Evolutionary conservation across 176 grass and related monocot species (phyloP).

Genomic region (Oryza meridionalis): DNA sequence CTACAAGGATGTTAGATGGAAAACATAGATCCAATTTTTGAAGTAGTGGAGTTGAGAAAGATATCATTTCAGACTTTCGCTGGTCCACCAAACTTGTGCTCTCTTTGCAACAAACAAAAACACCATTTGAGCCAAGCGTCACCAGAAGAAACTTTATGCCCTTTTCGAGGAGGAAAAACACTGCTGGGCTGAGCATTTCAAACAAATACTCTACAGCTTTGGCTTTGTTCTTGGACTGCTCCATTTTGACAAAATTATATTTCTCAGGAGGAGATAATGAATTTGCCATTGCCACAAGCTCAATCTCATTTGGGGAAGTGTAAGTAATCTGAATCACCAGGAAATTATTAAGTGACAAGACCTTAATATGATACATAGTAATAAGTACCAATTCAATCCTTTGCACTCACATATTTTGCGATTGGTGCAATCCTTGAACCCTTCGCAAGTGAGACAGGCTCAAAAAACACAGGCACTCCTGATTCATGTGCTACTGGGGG

Average conservation of each 20-base stretch:
- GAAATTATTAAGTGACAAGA: slow-evolving; percentile 34
- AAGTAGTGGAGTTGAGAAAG: slow-evolving; percentile 44
- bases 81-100: slow-evolving; percentile 44
- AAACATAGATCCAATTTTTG: slow-evolving; percentile 48
- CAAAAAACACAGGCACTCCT: slow-evolving; percentile 84
- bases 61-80: slow-evolving; percentile 31
- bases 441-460: slow-evolving; percentile 86
- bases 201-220: slow-evolving; percentile 66
- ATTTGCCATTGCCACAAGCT: slow-evolving; percentile 93
- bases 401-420: slow-evolving; percentile 69
- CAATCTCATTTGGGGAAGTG: slow-evolving; percentile 86
- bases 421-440: slow-evolving; percentile 75
- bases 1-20: slow-evolving; percentile 32
- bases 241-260: slow-evolving; percentile 48
- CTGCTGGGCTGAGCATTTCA: slow-evolving; percentile 75
- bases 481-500: slow-evolving; percentile 65
- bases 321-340: slow-evolving; percentile 68
- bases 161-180: slow-evolving; percentile 81
- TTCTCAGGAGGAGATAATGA: slow-evolving; percentile 54
- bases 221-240: slow-evolving; percentile 40
- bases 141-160: slow-evolving; percentile 85
- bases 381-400: slow-evolving; percentile 22
- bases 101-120: slow-evolving; percentile 80
- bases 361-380: slow-evolving; percentile 24
- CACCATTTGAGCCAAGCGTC: slow-evolving; percentile 75